Evolutionary conservation across 1,139 yeast species (phyloP).

Genomic region (Geotrichum candidum): DNA sequence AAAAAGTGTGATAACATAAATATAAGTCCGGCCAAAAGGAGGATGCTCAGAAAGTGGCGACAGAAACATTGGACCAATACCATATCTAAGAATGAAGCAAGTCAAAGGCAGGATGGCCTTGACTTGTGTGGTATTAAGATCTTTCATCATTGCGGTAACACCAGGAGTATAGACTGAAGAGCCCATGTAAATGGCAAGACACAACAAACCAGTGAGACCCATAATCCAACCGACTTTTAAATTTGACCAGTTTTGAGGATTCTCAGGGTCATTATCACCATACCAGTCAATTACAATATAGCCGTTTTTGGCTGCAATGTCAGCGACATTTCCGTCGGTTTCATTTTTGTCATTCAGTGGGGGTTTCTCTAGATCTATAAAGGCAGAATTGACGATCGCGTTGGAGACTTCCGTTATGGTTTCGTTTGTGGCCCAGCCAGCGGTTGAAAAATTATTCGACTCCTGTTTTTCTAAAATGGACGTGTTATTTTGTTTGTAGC

Average conservation of each 20-base stretch:
- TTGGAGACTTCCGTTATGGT: background rate
- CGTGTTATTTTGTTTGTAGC: background rate
- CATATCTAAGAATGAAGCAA: constrained; percentile 53
- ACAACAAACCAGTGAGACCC: constrained; percentile 42
- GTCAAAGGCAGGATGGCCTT: constrained; percentile 48
- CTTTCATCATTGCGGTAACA: constrained; percentile 38
- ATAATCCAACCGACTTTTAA: constrained; percentile 39
- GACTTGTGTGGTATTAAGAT: constrained; percentile 42
- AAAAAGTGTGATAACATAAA: constrained; percentile 49
- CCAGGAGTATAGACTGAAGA: constrained; percentile 61
- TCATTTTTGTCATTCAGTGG: background rate
- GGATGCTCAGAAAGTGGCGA: constrained; percentile 52
- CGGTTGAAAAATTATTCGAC: background rate
- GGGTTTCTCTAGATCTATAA: background rate
- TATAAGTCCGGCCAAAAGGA: constrained; percentile 47
- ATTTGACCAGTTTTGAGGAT: constrained; percentile 53
- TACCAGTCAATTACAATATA: constrained; percentile 38
- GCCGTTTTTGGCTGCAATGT: too few relatives aligned
- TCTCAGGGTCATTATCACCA: constrained; percentile 50
- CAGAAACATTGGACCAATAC: constrained; percentile 50
- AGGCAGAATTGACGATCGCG: background rate
- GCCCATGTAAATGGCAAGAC: constrained; percentile 53
- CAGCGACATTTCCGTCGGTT: too few relatives aligned
- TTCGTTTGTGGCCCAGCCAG: constrained; percentile 10
- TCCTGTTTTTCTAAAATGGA: background rate